Conservation (phyloP, 1,139 yeast species). For the Geotrichum phurueaensis region DNA sequence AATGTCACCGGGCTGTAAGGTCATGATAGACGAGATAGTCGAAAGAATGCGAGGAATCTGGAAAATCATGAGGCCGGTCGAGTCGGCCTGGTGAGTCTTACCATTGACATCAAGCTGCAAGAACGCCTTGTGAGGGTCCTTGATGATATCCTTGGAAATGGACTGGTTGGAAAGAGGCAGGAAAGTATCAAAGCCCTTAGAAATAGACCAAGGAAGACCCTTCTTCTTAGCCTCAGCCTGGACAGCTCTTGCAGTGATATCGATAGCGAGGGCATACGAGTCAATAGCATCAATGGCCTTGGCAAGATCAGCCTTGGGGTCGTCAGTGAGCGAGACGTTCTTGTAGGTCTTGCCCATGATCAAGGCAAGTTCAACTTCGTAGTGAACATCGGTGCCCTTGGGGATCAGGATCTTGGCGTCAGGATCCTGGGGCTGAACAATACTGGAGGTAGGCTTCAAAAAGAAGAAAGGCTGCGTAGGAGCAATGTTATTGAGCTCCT, state of each 20-base stretch:
- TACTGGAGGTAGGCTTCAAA: slow-evolving; percentile 59
- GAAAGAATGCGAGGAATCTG: slow-evolving; percentile 75
- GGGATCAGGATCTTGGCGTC: slow-evolving; percentile 79
- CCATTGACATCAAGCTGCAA: slow-evolving; percentile 69
- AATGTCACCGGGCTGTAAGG: slow-evolving; percentile 83
- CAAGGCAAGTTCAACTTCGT: slow-evolving; percentile 88
- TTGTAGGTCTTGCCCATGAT: slow-evolving; percentile 59
- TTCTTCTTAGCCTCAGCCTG: slow-evolving; percentile 92
- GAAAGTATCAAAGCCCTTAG: slow-evolving; percentile 94
- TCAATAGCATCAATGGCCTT: slow-evolving; percentile 56
- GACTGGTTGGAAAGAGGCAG: slow-evolving; percentile 64
- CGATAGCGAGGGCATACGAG: slow-evolving; percentile 83
- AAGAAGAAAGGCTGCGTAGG: slow-evolving; percentile 85
- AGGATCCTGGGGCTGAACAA: slow-evolving; percentile 43
- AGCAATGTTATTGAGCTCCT: slow-evolving; percentile 72
- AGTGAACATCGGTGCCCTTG: slow-evolving; percentile 73
- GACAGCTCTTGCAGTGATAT: slow-evolving; percentile 91
- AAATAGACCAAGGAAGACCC: slow-evolving; percentile 95
- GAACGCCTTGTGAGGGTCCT: slow-evolving; percentile 68
- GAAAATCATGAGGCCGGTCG: slow-evolving; percentile 82
- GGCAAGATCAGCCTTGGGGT: slow-evolving; percentile 47
- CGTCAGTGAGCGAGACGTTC: slow-evolving; percentile 53
- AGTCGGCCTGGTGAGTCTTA: slow-evolving; percentile 62
- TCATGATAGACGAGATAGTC: slow-evolving; percentile 81
- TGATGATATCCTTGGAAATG: slow-evolving; percentile 58